phyloP scores from a whole-genome alignment of 495 filamentous ascomycete species.

The Neurospora tetraspora region DNA sequence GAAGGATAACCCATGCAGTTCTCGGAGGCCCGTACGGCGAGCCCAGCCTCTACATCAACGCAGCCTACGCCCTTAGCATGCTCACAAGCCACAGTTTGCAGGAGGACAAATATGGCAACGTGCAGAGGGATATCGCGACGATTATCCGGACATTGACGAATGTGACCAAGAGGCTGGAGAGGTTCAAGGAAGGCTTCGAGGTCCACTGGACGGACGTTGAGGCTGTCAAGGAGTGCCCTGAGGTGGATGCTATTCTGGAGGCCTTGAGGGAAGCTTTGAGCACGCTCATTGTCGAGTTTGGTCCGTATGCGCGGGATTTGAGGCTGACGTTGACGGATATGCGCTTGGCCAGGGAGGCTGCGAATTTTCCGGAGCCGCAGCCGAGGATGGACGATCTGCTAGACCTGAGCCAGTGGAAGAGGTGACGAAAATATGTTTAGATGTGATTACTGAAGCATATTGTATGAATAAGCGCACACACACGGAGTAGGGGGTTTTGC shows the following conservation, averaged over 20 bases:
- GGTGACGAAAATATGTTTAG: background rate
- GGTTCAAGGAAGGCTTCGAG: slow-evolving; percentile 48
- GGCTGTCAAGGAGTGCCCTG: slow-evolving; percentile 33
- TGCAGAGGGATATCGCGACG: slow-evolving; percentile 62
- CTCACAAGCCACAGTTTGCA: slow-evolving; percentile 61
- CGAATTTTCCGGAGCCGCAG: slow-evolving; percentile 14
- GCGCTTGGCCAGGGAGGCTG: slow-evolving; percentile 55
- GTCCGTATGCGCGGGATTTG: slow-evolving; percentile 55
- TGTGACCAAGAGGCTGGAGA: slow-evolving; percentile 58
- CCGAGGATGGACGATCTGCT: background rate
- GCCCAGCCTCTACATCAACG: slow-evolving; percentile 55
- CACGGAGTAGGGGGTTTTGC: background rate
- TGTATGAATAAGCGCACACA: background rate
- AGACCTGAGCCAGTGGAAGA: background rate
- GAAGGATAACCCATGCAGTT: slow-evolving; percentile 50
- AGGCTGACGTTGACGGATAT: slow-evolving; percentile 57
- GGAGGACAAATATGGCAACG: slow-evolving; percentile 84
- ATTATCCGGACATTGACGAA: slow-evolving; percentile 62
- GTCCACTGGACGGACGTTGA: slow-evolving; percentile 78
- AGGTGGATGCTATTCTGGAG: slow-evolving; percentile 53
- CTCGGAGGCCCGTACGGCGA: slow-evolving; percentile 59
- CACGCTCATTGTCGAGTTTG: slow-evolving; percentile 57
- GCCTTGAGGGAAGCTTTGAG: slow-evolving; percentile 49
- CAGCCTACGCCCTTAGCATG: slow-evolving; percentile 55
- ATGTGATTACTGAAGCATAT: background rate